phyloP scores from a whole-genome alignment of 805 yeast genomes.

The Danielozyma ontarioensis region DNA sequence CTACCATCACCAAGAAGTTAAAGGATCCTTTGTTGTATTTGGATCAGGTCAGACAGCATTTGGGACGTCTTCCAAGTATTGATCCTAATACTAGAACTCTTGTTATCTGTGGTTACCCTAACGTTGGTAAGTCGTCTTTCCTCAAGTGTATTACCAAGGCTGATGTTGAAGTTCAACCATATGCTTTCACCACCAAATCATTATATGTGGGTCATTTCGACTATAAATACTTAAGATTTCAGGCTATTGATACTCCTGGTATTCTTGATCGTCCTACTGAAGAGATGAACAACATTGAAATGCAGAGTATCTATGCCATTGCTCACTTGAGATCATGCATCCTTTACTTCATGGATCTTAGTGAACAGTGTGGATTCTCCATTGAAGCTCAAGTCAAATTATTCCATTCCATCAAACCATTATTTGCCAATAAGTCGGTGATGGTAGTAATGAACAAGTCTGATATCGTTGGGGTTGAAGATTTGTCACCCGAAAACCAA shows the following conservation, averaged over 20 bases:
- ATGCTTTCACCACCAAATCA: slow-evolving; percentile 97
- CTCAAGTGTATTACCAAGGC: slow-evolving; percentile 92
- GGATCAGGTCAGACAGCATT: slow-evolving; percentile 98
- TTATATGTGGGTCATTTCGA: slow-evolving; percentile 98
- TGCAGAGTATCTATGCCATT: slow-evolving; percentile 98
- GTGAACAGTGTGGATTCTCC: slow-evolving; percentile 98
- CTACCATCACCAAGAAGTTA: slow-evolving; percentile 90
- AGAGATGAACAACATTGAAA: slow-evolving; percentile 99
- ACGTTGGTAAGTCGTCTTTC: slow-evolving; percentile 97
- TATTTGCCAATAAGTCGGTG: slow-evolving; percentile 94
- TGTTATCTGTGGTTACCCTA: slow-evolving; percentile 97
- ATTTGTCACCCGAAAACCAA: slow-evolving; percentile 72
- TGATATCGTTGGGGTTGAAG: slow-evolving; percentile 83
- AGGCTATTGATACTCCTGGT: slow-evolving; percentile 99
- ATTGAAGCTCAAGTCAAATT: slow-evolving; percentile 96
- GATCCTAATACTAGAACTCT: slow-evolving; percentile 98
- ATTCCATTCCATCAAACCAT: slow-evolving; percentile 94
- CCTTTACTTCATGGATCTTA: slow-evolving; percentile 94
- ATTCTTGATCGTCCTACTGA: slow-evolving; percentile 97
- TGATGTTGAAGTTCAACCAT: slow-evolving; percentile 98
- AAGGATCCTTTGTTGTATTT: slow-evolving; percentile 90
- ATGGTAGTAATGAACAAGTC: slow-evolving; percentile 93
- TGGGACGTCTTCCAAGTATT: slow-evolving; percentile 95
- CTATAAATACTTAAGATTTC: slow-evolving; percentile 94
- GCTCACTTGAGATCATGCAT: slow-evolving; percentile 97